Evolutionary conservation across 805 yeast genomes (phyloP), one percentile per base, ranked within the genome.

Genomic region (Candida hispaniensis): DNA sequence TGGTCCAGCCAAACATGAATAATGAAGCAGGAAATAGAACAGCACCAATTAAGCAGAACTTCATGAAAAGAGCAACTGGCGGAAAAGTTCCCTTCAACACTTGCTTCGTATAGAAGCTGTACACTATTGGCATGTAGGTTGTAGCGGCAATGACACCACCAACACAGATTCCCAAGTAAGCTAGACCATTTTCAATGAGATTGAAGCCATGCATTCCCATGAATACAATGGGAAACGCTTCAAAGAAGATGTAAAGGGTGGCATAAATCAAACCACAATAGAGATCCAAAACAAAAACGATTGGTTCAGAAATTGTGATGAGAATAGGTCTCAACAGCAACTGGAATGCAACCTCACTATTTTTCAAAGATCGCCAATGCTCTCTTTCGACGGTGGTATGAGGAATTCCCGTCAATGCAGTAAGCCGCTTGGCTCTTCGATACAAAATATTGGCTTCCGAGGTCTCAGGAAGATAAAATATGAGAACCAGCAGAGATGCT

Each of bases 221-320:
- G 38, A 64, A 71, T 1, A 67, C 69, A 26, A 70, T 58, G 6
- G 79, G 77, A 49, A 69, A 68, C 8, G 70, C 70, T 49, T 72
- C 77, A 47, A 71, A 69, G 61, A 70, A 71, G 10, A 66, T 46
- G 47, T 70, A 71, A 40, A 66, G 42, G 19, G 65, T 52, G 27
- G 73, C 66, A 47, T 71, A 72, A 9, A 63, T 54, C 32, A 70
- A 42, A 0, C 71, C 71, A 43, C 64, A 55, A 49, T 68, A 69
- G 14, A 62, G 18, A 47, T 71, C 62, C 38, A 69, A 60, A 26
- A 68, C 56, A 19, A 71, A 40, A 15, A 71, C 67, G 18, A 66
- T 66, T 1, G 76, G 77, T 48, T 72, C 77, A 27, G 50, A 41
- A 14, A 64, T 22, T 10, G 65, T 58, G 41, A 71, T 60, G 35